Evolutionary conservation across 2,329 filamentous ascomycete genomes (phyloP).

Genomic region (Sordariomycetes sp.): DNA sequence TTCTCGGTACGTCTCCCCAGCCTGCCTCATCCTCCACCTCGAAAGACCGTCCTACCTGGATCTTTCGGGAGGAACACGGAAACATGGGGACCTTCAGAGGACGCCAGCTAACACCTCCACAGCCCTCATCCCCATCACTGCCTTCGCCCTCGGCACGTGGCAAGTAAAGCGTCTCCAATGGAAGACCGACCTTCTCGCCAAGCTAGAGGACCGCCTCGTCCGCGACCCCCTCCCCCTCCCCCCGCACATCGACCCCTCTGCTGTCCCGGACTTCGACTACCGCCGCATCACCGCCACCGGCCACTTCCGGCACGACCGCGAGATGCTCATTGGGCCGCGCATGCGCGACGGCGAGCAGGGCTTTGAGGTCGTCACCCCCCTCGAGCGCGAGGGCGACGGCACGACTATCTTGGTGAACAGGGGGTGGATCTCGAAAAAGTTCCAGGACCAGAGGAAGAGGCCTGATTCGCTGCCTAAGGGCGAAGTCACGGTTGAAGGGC

Average conservation of each 20-base stretch:
- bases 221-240: conserved; percentile 78
- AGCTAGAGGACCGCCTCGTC: conserved; percentile 82
- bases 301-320: conserved; percentile 68
- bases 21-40: neutral
- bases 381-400: conserved; percentile 51
- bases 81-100: neutral
- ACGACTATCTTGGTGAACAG: conserved; percentile 76
- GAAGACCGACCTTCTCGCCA: conserved; percentile 88
- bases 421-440: conserved; percentile 79
- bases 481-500: conserved; percentile 66
- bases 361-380: conserved; percentile 80
- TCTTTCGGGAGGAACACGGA: neutral
- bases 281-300: conserved; percentile 68
- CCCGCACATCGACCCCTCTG: conserved; percentile 66
- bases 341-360: conserved; percentile 83
- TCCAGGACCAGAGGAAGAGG: conserved; percentile 51
- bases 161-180: conserved; percentile 85
- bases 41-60: neutral
- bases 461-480: conserved; percentile 53
- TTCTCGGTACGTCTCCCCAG: conserved; percentile 43
- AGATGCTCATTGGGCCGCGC: conserved; percentile 91
- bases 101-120: neutral
- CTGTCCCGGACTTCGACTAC: conserved; percentile 83
- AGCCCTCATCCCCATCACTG: conserved; percentile 81
- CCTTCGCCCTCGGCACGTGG: conserved; percentile 86